A percentile compares a stretch with the other conserved stretches of the same genome.
Conservation (phyloP, 2,329 filamentous ascomycete genomes). For the Pyrenophora tritici-repentis region DNA sequence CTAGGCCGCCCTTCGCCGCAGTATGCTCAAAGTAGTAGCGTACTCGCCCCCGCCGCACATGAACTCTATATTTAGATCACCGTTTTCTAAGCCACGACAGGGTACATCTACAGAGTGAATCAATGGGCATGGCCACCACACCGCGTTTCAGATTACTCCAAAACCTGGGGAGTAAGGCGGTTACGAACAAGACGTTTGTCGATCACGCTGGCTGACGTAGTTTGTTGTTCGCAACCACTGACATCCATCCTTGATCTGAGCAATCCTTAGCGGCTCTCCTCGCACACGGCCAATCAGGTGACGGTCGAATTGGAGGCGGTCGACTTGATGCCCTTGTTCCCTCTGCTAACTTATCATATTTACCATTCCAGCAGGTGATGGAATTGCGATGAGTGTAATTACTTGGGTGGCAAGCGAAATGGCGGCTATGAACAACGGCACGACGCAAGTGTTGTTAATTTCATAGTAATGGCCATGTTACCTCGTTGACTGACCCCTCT, state of each 20-base stretch:
- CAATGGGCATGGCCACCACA: conserved; percentile 43
- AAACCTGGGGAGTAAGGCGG: conserved; percentile 33
- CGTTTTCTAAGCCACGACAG: conserved; percentile 31
- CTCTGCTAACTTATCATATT: conserved; percentile 45
- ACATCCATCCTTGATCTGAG: conserved; percentile 44
- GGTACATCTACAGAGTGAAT: conserved; percentile 36
- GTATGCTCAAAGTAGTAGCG: conserved; percentile 37
- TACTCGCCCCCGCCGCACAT: conserved; percentile 37
- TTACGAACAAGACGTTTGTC: conserved; percentile 41
- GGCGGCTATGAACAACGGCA: conserved; percentile 26
- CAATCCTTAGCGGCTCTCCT: conserved; percentile 45
- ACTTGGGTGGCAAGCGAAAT: conserved; percentile 40
- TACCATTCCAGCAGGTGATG: conserved; percentile 37
- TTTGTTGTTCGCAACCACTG: conserved; percentile 43
- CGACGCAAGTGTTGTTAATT: conserved; percentile 44
- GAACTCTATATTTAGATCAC: conserved; percentile 40
- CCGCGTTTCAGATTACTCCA: conserved; percentile 36
- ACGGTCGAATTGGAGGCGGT: conserved; percentile 38
- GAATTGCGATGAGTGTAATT: conserved; percentile 37
- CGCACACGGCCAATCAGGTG: conserved; percentile 46
- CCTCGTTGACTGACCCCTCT: conserved; percentile 33
- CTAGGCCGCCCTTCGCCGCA: conserved; percentile 37
- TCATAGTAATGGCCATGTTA: conserved; percentile 37
- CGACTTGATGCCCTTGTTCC: conserved; percentile 44
- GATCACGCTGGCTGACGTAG: conserved; percentile 38